Conservation (phyloP, 1,284 basidiomycete genomes). For the Ceratobasidium sp. region DNA sequence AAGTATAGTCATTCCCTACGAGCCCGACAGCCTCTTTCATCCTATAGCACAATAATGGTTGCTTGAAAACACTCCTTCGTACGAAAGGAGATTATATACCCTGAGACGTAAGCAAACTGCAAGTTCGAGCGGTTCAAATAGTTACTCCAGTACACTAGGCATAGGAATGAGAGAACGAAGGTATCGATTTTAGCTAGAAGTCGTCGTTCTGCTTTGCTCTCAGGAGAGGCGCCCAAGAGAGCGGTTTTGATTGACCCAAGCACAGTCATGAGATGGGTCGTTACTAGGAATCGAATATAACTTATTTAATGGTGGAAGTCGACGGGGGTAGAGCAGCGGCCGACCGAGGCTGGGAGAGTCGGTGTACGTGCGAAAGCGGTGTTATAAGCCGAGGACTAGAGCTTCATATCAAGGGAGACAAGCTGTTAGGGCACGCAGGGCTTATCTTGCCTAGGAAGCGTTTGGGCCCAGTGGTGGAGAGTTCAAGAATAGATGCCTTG, state of each 20-base stretch:
- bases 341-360: neutral
- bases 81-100: constrained; percentile 3
- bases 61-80: neutral
- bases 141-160: constrained; percentile 40
- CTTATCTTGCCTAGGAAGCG: neutral
- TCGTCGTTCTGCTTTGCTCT: constrained; percentile 26
- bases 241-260: constrained; percentile 5
- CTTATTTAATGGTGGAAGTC: neutral
- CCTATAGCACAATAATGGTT: neutral
- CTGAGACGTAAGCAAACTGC: constrained; percentile 44
- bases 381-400: neutral
- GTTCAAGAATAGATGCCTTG: neutral
- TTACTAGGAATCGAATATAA: neutral
- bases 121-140: constrained; percentile 40
- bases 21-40: constrained; percentile 41
- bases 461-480: neutral
- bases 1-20: constrained; percentile 38
- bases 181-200: constrained; percentile 41
- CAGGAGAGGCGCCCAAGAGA: constrained; percentile 24
- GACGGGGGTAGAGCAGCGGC: neutral
- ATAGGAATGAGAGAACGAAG: constrained; percentile 35
- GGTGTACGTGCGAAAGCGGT: neutral
- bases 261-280: neutral
- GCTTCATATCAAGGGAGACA: neutral
- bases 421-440: too few species aligned